Percentiles rank a stretch among this genome's conserved stretches.
Conservation (phyloP, 768 basidiomycete species). For the Mrakia blollopis region DNA sequence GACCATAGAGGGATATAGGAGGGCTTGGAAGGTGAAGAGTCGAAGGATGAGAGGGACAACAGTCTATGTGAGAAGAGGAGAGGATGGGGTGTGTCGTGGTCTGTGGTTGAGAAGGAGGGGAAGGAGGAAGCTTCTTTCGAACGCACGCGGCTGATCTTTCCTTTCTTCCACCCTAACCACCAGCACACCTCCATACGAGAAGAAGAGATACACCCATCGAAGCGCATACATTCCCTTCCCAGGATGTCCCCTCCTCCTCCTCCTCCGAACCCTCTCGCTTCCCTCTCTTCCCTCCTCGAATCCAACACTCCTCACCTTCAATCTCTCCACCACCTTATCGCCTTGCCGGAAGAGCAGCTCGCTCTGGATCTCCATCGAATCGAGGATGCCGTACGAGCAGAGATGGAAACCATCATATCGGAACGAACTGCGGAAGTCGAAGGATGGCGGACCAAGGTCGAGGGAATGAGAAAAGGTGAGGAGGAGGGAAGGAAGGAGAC, state of each 20-base stretch:
- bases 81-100: not conserved
- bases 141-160: not conserved
- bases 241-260: not conserved
- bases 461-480: slow-evolving; percentile 60
- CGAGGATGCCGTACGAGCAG: slow-evolving; percentile 66
- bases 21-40: not conserved
- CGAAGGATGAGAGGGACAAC: not conserved
- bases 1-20: slow-evolving; percentile 5
- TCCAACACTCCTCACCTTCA: slow-evolving; percentile 76
- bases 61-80: not conserved
- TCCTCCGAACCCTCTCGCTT: slow-evolving; percentile 55
- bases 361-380: slow-evolving; percentile 72
- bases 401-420: slow-evolving; percentile 70
- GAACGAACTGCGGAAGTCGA: slow-evolving; percentile 69
- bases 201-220: too few species aligned
- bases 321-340: slow-evolving; percentile 75
- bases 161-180: not conserved
- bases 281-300: slow-evolving; percentile 70
- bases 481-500: slow-evolving; percentile 36
- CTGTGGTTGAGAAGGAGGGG: not conserved
- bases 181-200: not conserved
- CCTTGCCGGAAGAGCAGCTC: slow-evolving; percentile 70
- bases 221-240: not conserved
- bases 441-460: slow-evolving; percentile 62
- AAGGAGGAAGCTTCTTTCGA: not conserved